Base-by-base conservation (phyloP, 352 stramenopile genomes). In the Pythium folliculosum region DNA sequence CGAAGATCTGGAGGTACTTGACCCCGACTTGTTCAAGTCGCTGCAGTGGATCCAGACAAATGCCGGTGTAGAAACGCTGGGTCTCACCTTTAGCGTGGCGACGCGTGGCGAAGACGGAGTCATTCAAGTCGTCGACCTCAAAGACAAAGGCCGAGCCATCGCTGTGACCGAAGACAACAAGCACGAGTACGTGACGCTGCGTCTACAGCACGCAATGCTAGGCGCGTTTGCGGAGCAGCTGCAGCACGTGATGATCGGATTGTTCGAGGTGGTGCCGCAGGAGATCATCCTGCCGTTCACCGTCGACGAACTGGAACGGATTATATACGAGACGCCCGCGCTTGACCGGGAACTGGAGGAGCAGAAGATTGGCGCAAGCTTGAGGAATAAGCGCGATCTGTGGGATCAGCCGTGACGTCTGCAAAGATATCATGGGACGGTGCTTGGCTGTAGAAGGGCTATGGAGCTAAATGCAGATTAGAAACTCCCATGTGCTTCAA, bases 241-340 rank as follows among this genome's bases (percentile, higher is more conserved):
- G 30, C 93, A 96, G 67, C 95, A 92, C 61, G 57, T 96, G 32
- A 91, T 96, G 78, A 82, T 82, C 37, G 88, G 98, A 21, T 98
- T 99, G 66, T 98, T 99, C 94, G 86, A 99, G 90, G 89, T 99
- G 17, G 97, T 99, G n/a, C 88, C 88, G 6, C 84, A 94, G 55
- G 82, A 92, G 52, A 69, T 96, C 7, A 90, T 96, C 49, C 65
- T 92, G 14, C 80, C 92, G 22, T 96, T 96, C 52, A 83, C 92
- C 63, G 91, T 92, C 70, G 80, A 94, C 55, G 88, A 96, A 45
- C 68, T 96, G 22, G 84, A 94, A 56, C 76, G 93, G 43, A 81
- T 96, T 64, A 67, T 96, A 35, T 96, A 81, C 40, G 88, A 84
- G 27, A 32, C 27, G 5, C 27, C 27, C 27, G 27, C 27, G 5